Base-by-base conservation (phyloP, 805 yeast genomes). In the Wickerhamiella vanderwaltii region DNA sequence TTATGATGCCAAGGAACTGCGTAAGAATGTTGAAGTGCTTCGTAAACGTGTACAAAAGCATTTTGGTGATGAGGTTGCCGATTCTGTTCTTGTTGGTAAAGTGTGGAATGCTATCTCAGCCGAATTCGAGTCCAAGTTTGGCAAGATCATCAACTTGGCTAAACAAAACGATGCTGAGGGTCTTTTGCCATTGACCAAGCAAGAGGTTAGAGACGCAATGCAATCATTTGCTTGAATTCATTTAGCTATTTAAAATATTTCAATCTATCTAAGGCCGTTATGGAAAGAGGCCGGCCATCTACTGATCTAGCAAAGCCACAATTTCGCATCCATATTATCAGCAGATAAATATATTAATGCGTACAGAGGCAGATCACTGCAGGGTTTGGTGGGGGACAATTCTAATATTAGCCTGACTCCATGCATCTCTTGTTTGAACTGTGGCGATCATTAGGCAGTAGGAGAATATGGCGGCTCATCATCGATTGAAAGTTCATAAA, bases 61-160 rank as follows among this genome's bases (percentile, higher is more conserved):
- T 51, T 73, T 76, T 46, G 48, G 51, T 5, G 56, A 48, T 16
- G 44, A 52, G 6, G 35, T 26, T 9, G 34, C 26, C 22, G 57
- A 51, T 29, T 35, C 41, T 1, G 41, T 37, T 2, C 50, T 53
- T 2, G 36, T 45, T 18, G 42, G 34, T 16, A 51, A 39, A 22
- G 67, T 84, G 43, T 79, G 94, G 91, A 64, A 68, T 12, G 75
- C 80, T 15, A 61, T 82, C 44, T 84, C 79, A 49, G 75, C 73
- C 16, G 73, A 75, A 47, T 77, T 76, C 49, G 69, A 72, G 16
- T 65, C 69, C 5, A 63, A 73, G 19, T 73, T 78, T 49, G 60
- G 69, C 47, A 68, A 74, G 35, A 60, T 86, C 44, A 68, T 67
- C 47, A 62, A 65, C 1, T 65, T 81, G 15, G 67, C 79, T 25